Evolutionary conservation across 495 filamentous ascomycete species (phyloP), one percentile per base, ranked within the genome.

Genomic region (Lentithecium fluviatile): DNA sequence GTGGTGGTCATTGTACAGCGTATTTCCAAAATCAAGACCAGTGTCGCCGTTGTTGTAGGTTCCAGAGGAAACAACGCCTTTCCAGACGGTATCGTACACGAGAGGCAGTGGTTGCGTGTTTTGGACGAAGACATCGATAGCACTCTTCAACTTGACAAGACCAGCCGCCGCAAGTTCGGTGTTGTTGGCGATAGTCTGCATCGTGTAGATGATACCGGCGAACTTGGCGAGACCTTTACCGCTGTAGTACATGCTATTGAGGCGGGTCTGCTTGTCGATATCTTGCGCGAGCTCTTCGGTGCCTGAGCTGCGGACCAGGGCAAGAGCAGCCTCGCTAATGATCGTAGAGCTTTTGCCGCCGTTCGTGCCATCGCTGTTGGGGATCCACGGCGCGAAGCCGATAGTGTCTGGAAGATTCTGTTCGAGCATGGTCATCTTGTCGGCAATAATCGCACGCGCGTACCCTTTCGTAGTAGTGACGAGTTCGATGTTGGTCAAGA

Each of bases 191-290:
- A 97, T 73, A 52, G 88, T 80, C 62, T 85, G 78, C 21, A 88
- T 76, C 0, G 85, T 83, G 70, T 89, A 87, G 40, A 89, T 76
- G 21, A 94, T 76, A 13, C 75, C 77, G 3, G 91, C 92, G 71
- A 94, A 95, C 68, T 97, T 97, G 63, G 87, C 89, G 8, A 97
- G 75, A 0, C 87, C 90, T 82, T 98, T 98, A 63, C 93, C 93
- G 62, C 87, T 87, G 70, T 88, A 98, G 74, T 98, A 98, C 88
- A 97, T 95, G 62, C 88, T 95, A 70, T 95, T 81, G 32, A 91
- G 78, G 59, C 94, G 81, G 4, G 84, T 85, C 69, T 95, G 87
- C 5, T 72, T 69, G 21, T 75, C 68, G 50, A 96, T 87, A 66
- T 92, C 80, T 70, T 95, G 83, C 8, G 79, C 73, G 0, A 95